phyloP scores from a whole-genome alignment of 2,329 filamentous ascomycete species.

The Conoideocrella luteorostrata region DNA sequence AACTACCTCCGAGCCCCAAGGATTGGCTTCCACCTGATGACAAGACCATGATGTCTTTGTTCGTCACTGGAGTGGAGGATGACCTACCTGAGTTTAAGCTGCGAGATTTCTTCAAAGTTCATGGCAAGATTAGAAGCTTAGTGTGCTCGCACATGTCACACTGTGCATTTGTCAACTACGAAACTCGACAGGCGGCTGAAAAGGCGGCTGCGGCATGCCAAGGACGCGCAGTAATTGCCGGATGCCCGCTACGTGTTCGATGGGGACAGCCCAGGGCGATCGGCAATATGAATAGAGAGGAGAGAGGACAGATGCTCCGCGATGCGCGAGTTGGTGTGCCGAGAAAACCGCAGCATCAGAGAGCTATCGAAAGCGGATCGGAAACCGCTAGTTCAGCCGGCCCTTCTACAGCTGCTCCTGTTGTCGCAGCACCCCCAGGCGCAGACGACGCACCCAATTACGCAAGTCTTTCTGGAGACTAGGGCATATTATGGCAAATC shows the following conservation, averaged over 20 bases:
- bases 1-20: conserved; percentile 71
- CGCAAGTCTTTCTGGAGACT: conserved; percentile 78
- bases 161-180: conserved; percentile 94
- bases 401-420: conserved; percentile 20
- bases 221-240: conserved; percentile 82
- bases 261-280: conserved; percentile 92
- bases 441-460: conserved; percentile 68
- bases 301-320: conserved; percentile 72
- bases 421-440: conserved; percentile 73
- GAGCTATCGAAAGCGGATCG: conserved; percentile 28
- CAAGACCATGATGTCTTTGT: conserved; percentile 82
- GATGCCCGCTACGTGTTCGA: conserved; percentile 80
- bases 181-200: conserved; percentile 77
- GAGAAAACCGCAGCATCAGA: conserved; percentile 16
- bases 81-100: conserved; percentile 90
- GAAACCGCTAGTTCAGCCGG: conserved; percentile 27
- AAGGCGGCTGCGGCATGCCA: conserved; percentile 77
- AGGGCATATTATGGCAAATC: conserved; percentile 21
- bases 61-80: conserved; percentile 92
- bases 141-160: conserved; percentile 97
- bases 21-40: conserved; percentile 84
- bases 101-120: conserved; percentile 80
- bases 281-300: conserved; percentile 83
- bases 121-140: conserved; percentile 85
- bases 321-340: conserved; percentile 51